Evolutionary conservation across 352 stramenopile genomes (phyloP), one percentile per base, ranked within the genome.

Genomic region (Lagenidium giganteum): DNA sequence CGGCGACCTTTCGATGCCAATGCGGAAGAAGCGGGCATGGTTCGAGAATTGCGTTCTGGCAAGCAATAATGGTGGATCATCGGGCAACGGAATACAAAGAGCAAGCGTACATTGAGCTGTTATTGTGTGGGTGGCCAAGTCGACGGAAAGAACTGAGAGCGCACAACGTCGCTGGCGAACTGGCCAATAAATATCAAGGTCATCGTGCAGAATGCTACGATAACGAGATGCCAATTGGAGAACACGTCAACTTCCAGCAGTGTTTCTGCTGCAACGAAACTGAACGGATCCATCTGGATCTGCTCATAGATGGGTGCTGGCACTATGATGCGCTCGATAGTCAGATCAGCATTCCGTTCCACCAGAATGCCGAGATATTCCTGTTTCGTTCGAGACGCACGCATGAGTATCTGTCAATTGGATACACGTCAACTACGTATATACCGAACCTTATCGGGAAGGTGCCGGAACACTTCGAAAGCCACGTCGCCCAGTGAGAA

Each of bases 221-320:
- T 47, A 13, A 69, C 75, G 16, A 90, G 46, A 32, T 90, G 74
- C 78, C 76, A 89, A 47, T 77, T 74, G 18, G 81, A 89, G 56
- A 89, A 90, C n/a, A 78, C 78, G 22, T 91, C 76, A 20, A 91
- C 58, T 31, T 77, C 83, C 39, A 74, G 87, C 31, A 94, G 61
- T 36, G 80, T 91, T 55, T 92, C 82, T 30, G 79, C 77, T 30
- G 81, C 82, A 23, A 94, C 79, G 39, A 94, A 91, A 51, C 82
- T 94, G 51, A 94, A 83, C 40, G 82, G 82, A 32, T 94, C 82
- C n/a, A 67, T 70, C 45, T 94, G 82, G 28, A 94, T 82, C 48
- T 76, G 89, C 29, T 67, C 57, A 52, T 91, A 94, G 42, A 91
- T 55, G 14, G 57, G 59, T 13, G 63, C 54, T 0, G 82, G 82